Evolutionary conservation across 441 rosid species (phyloP).

Genomic region (Mallotus repandus): DNA sequence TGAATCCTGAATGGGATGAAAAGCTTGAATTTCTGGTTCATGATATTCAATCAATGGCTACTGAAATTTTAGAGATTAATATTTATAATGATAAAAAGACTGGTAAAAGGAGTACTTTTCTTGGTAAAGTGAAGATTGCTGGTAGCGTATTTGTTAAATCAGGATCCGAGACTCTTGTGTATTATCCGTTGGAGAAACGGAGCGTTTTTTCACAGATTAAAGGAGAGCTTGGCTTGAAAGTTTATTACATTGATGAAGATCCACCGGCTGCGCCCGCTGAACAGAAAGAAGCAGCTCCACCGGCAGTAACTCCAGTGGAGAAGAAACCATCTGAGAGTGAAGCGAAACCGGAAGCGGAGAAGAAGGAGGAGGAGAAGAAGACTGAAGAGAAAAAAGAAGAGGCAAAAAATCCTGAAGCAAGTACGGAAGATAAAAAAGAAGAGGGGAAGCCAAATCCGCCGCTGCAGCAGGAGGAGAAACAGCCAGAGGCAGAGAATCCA

Average conservation of each 20-base stretch:
- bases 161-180: conserved; percentile 63
- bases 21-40: conserved; percentile 69
- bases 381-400: conserved; percentile 28
- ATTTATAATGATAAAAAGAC: conserved; percentile 72
- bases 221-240: conserved; percentile 73
- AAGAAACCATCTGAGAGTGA: conserved; percentile 29
- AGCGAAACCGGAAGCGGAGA: conserved; percentile 19
- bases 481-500: conserved; percentile 22
- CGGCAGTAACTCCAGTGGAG: conserved; percentile 16
- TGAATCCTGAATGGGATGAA: conserved; percentile 93
- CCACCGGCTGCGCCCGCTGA: conserved; percentile 28
- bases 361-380: conserved; percentile 18
- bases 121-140: conserved; percentile 71
- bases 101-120: conserved; percentile 59
- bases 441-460: conserved; percentile 29
- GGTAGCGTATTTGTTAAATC: conserved; percentile 46
- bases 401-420: conserved; percentile 14
- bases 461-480: conserved; percentile 18
- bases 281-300: no score
- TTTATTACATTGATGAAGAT: conserved; percentile 56
- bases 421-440: conserved; percentile 33
- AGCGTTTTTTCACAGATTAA: conserved; percentile 80
- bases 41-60: conserved; percentile 50
- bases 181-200: conserved; percentile 78
- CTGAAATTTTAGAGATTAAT: conserved; percentile 68